These are phyloP conservation scores for Kalmusia sp. DNA, from an alignment of 2,329 filamentous ascomycete species.

Conservation along the genomic window DNA sequence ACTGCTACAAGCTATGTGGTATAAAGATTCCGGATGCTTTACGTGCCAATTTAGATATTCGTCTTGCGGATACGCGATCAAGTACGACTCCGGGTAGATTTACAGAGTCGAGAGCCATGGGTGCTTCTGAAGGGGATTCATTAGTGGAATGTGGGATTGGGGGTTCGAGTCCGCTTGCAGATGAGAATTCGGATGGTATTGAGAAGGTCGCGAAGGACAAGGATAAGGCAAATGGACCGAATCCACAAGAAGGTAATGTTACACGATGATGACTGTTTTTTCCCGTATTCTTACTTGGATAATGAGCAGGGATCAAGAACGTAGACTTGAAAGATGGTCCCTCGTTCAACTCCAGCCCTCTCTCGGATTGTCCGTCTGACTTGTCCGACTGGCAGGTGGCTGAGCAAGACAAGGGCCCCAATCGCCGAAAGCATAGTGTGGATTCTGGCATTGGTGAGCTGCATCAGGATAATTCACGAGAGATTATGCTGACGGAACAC, in stretches of 20 bases:
- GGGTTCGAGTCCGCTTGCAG: too few relatives aligned
- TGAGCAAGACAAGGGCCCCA: not conserved
- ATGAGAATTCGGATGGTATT: too few relatives aligned
- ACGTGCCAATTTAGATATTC: not conserved
- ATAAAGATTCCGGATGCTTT: slow-evolving; percentile 3
- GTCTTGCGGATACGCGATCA: not conserved
- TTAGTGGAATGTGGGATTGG: too few relatives aligned
- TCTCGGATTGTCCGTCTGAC: slow-evolving; percentile 28
- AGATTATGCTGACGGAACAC: not conserved
- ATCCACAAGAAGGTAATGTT: too few relatives aligned
- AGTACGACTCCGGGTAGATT: not conserved
- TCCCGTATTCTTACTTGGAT: too few relatives aligned
- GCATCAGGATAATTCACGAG: too few relatives aligned
- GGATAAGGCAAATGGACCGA: not conserved
- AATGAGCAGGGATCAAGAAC: not conserved
- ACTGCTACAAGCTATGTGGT: slow-evolving; percentile 14
- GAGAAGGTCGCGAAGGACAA: not conserved
- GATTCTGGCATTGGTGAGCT: slow-evolving; percentile 1
- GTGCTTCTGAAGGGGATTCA: too few relatives aligned
- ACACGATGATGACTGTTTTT: not conserved
- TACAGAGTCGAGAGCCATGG: not conserved
- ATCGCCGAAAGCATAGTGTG: not conserved
- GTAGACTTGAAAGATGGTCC: not conserved
- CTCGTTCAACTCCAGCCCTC: not conserved
- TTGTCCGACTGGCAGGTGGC: slow-evolving; percentile 20